Conservation (phyloP, 2,329 filamentous ascomycete species). For the Plenodomus tracheiphilus region DNA sequence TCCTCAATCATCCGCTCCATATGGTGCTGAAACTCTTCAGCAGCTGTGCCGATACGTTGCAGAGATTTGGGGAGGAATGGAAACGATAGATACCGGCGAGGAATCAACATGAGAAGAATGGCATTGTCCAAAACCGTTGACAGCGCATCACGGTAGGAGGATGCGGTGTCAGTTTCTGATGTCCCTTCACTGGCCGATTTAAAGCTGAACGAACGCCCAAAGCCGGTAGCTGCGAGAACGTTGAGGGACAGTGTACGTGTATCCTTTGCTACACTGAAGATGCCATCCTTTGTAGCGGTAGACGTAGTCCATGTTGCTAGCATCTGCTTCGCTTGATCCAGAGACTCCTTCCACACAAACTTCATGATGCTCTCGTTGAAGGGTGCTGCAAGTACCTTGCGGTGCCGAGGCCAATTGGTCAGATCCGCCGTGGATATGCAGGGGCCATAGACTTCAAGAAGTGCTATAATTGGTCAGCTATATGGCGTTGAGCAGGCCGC, state of each 20-base stretch:
- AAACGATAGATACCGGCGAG: neutral
- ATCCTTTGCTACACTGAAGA: conserved; percentile 24
- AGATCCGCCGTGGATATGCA: too few relatives aligned
- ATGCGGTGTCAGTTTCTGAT: neutral
- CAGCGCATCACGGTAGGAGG: conserved; percentile 12
- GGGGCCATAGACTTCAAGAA: too few relatives aligned
- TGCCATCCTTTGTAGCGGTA: conserved; percentile 20
- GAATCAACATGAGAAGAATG: conserved; percentile 13
- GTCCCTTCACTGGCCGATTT: neutral
- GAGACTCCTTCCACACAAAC: conserved; percentile 56
- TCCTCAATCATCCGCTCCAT: conserved; percentile 1
- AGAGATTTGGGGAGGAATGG: conserved; percentile 17
- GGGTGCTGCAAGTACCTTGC: conserved; percentile 43
- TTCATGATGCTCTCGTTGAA: conserved; percentile 48
- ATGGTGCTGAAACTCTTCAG: conserved; percentile 5
- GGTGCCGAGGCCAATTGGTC: too few relatives aligned
- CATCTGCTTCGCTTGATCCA: too few relatives aligned
- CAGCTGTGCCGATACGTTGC: conserved; percentile 20
- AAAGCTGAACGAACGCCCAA: conserved; percentile 19
- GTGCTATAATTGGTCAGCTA: too few relatives aligned
- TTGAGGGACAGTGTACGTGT: conserved; percentile 37
- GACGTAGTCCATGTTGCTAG: conserved; percentile 48
- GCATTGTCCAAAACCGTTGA: conserved; percentile 26
- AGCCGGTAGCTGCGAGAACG: conserved; percentile 38
- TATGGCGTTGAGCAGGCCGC: too few relatives aligned